Base-by-base conservation (phyloP, 1,139 yeast species). In the Saccharomyces pastorianus region DNA sequence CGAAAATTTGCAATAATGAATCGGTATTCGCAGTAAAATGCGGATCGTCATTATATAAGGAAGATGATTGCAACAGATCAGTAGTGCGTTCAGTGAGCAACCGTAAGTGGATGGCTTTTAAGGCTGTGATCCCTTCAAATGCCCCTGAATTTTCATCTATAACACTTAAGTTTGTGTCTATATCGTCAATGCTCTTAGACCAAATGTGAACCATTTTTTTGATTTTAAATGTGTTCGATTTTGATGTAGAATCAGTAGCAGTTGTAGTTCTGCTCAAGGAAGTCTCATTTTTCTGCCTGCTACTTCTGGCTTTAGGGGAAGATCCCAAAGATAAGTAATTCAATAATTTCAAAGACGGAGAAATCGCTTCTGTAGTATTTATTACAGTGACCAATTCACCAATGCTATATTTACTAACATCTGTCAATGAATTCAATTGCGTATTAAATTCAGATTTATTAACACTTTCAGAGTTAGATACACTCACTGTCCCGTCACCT, bases 1-100 rank as follows among this genome's bases (percentile, higher is more conserved):
- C 78, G 53, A 82, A 74, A 31, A 82, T 80, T 46, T 80, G 75
- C 54, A 82, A 70, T 25, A 80, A 71, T 0, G 85, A 71, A 42
- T 79, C 77, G 4, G 66, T 59, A 44, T 78, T 66, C 2, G 64
- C 73, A 42, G 74, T 73, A 44, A 71, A 73, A 46, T 61, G 62
- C 13, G 65, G 63, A 41, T 67, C 69, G 6, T 63, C 65, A 48
- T 68, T 67, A 51, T 68, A 68, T 28, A 74, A 71, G 1, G 73
- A 65, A 3, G 88, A 83, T 1, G 87, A 88, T 61, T 82, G 88
- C 53, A 84, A 74, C 51, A 84, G 70, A 67, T 84, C 86, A 0
- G 88, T 82, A 0, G 88, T 84, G 67, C 90, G 74, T 49, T 85
- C 84, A 1, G 85, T 79, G 54, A 84, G 73, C 46, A 81, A 80